Base-by-base conservation (phyloP, 1,284 basidiomycete genomes). In the Pholiota adiposa region DNA sequence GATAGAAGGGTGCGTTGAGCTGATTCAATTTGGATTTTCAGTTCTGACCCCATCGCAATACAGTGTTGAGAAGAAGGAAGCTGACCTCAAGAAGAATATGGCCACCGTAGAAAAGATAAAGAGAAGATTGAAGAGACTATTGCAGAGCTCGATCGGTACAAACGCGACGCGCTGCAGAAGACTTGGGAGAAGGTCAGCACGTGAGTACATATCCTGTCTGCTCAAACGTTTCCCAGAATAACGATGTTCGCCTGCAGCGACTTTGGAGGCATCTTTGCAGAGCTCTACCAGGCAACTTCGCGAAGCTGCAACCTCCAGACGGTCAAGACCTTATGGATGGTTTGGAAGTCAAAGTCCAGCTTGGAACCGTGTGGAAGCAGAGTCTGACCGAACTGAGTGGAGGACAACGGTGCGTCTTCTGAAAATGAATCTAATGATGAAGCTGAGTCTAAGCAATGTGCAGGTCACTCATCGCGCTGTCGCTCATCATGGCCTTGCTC, bases 351-450 rank as follows among this genome's bases (percentile, higher is more conserved):
- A 98, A 98, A 72, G 97, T 99, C n/a, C 88, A 88, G 61, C 84
- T 99, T 1, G 97, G 97, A 2, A 86, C 82, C 21, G 94, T 99
- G 0, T 99, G 97, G 97, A 99, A 99, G 75, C 93, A 96, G 69
- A 95, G 92, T 70, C 80, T 99, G 70, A 99, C 97, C 0, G 97
- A 99, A 73, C 82, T 99, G 53, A 96, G 94, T 67, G 97, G 97
- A 64, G 97, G 97, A 16, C 97, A 99, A 82, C 83, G 97, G 93
- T 94, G 61, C 61, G 86, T 75, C 16, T 36, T 6, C 31, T 54
- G 23, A 29, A 12, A 46, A n/a, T 16, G 16, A 51, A 16, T 53
- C 54, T 29, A 27, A 33, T 18, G 41, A 33, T 53, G n/a, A n/a
- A n/a, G n/a, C 51, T 25, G 46, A 51, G 16, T 54, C 60, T 38